Evolutionary conservation across 495 filamentous ascomycete species (phyloP).

Genomic region (Hyaloscypha bicolor): DNA sequence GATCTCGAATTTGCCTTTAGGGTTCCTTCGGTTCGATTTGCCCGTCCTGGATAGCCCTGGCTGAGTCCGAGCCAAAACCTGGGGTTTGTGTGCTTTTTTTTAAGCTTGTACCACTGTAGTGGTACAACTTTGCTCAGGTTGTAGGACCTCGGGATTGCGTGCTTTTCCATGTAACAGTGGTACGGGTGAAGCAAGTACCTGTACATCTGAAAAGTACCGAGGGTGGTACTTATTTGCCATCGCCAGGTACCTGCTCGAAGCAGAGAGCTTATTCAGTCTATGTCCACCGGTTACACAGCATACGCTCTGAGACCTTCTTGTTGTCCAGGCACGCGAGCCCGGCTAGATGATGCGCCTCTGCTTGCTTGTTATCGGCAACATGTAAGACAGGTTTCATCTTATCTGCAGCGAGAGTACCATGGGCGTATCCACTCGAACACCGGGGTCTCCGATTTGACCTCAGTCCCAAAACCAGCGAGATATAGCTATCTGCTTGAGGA

Average conservation of each 20-base stretch:
- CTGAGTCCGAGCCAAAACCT: not conserved
- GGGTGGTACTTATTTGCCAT: not conserved
- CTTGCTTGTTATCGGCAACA: constrained; percentile 3
- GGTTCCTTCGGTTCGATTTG: not conserved
- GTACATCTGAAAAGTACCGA: not conserved
- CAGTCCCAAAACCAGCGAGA: not conserved
- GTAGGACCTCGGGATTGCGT: not conserved
- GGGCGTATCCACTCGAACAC: not conserved
- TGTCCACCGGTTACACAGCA: not conserved
- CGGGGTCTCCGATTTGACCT: constrained; percentile 4
- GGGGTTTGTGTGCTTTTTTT: not conserved
- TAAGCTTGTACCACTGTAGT: not conserved
- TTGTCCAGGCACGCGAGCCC: not conserved
- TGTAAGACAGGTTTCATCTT: not conserved
- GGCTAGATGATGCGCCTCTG: not conserved
- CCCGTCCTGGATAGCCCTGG: not conserved
- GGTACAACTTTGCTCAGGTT: not conserved
- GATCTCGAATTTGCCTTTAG: not conserved
- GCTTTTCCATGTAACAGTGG: not conserved
- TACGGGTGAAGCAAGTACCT: not conserved
- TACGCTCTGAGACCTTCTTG: not conserved
- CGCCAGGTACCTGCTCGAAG: not conserved
- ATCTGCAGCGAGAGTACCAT: not conserved
- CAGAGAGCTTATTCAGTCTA: not conserved
- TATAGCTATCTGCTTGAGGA: not conserved